Percentiles rank a stretch among this genome's conserved stretches.
phyloP scores from a whole-genome alignment of 768 basidiomycete species.

The Pleurotus sapidus region DNA sequence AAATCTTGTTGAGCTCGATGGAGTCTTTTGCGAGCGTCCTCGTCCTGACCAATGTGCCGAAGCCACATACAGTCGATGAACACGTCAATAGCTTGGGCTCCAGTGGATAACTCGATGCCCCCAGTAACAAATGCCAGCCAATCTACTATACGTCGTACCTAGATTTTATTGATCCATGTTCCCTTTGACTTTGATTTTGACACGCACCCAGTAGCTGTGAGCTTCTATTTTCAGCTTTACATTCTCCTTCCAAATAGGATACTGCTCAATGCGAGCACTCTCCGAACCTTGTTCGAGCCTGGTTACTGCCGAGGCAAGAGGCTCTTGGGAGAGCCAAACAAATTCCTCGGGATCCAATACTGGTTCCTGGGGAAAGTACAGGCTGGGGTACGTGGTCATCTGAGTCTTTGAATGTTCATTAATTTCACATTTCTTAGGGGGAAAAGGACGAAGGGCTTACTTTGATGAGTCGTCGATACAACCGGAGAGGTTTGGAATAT shows the following conservation, averaged over 20 bases:
- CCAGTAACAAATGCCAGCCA: neutral
- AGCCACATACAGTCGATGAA: neutral
- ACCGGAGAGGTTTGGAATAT: neutral
- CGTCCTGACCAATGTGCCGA: neutral
- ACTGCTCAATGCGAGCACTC: too few relatives aligned
- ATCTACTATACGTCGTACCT: neutral
- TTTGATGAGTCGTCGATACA: neutral
- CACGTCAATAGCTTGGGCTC: neutral
- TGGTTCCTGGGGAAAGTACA: too few relatives aligned
- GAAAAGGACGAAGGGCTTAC: neutral
- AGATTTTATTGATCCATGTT: neutral
- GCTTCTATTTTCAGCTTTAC: neutral
- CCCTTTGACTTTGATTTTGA: neutral
- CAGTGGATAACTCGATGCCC: neutral
- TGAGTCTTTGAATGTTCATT: too few relatives aligned
- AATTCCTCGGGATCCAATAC: too few relatives aligned
- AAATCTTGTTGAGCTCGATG: neutral
- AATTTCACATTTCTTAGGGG: too few relatives aligned
- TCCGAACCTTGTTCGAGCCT: too few relatives aligned
- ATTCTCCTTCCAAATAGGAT: too few relatives aligned
- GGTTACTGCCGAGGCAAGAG: too few relatives aligned
- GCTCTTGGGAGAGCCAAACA: too few relatives aligned
- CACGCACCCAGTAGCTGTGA: neutral
- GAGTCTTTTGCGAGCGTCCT: neutral
- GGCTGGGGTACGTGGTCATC: too few relatives aligned